Conservation (phyloP, 202 grass and related monocot species). For the Brachypodium distachyon region DNA sequence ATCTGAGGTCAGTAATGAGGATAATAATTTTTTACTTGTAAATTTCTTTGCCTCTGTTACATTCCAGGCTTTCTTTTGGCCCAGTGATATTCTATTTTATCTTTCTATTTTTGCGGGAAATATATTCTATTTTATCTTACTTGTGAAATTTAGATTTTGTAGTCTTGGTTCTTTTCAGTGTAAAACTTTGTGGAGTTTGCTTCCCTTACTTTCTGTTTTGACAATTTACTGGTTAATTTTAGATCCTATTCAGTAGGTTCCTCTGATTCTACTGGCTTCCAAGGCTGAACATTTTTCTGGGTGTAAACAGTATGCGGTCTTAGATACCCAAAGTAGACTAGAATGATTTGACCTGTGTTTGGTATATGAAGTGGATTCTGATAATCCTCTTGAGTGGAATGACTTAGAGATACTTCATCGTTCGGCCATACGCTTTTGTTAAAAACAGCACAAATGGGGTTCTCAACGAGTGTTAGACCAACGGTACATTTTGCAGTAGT, state of each 20-base stretch:
- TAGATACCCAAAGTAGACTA: neutral
- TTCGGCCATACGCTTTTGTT: neutral
- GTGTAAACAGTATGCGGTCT: neutral
- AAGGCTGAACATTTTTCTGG: neutral
- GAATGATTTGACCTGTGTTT: neutral
- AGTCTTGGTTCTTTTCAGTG: neutral
- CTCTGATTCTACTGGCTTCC: neutral
- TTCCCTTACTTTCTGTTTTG: neutral
- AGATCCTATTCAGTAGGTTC: neutral
- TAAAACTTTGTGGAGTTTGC: neutral
- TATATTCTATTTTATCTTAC: neutral
- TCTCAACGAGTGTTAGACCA: neutral
- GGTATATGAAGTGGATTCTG: neutral
- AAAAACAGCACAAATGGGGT: neutral
- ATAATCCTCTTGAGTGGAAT: neutral
- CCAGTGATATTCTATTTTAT: neutral
- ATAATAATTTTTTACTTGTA: neutral
- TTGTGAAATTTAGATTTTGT: neutral
- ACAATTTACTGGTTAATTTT: neutral
- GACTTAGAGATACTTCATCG: neutral
- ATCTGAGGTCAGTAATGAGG: slow-evolving; percentile 36
- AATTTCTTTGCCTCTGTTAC: neutral
- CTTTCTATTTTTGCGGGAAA: neutral
- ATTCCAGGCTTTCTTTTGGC: slow-evolving; percentile 8
- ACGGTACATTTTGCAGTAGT: neutral